phyloP scores from a whole-genome alignment of 495 filamentous ascomycete species.

The Aspergillus bridgeri region DNA sequence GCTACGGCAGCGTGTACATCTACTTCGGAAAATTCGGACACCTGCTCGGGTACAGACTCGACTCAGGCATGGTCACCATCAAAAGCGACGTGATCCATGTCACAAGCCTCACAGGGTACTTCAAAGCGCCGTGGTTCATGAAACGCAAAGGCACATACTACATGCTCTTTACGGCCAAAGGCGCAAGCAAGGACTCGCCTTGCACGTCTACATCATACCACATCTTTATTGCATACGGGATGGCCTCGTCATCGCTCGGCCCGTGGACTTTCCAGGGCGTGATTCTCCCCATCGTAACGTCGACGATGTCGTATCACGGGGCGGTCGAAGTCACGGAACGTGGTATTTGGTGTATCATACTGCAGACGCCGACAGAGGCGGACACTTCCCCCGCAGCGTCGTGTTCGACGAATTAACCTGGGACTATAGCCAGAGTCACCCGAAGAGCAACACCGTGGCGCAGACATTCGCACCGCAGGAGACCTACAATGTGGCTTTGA shows the following conservation, averaged over 20 bases:
- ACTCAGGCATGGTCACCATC: slow-evolving; percentile 3
- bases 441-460: neutral
- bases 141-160: slow-evolving; percentile 3
- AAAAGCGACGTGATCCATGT: neutral
- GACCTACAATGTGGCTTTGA: neutral
- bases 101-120: slow-evolving; percentile 2
- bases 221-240: slow-evolving; percentile 3
- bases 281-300: slow-evolving; percentile 5
- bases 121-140: slow-evolving; percentile 8
- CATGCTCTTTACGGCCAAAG: slow-evolving; percentile 7
- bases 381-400: slow-evolving; percentile 3
- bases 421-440: neutral
- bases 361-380: slow-evolving; percentile 1
- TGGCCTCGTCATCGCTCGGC: slow-evolving; percentile 5
- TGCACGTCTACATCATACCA: slow-evolving; percentile 7
- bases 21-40: slow-evolving; percentile 4
- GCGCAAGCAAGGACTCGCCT: neutral
- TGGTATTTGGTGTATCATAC: slow-evolving; percentile 7
- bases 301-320: slow-evolving; percentile 2
- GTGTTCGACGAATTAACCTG: slow-evolving; percentile 1
- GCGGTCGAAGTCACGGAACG: neutral
- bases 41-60: slow-evolving; percentile 4
- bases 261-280: slow-evolving; percentile 7
- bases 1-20: no score
- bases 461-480: neutral